Evolutionary conservation across 1,284 basidiomycete genomes (phyloP), one percentile per base, ranked within the genome.

Genomic region (Sphagnurus paluster): DNA sequence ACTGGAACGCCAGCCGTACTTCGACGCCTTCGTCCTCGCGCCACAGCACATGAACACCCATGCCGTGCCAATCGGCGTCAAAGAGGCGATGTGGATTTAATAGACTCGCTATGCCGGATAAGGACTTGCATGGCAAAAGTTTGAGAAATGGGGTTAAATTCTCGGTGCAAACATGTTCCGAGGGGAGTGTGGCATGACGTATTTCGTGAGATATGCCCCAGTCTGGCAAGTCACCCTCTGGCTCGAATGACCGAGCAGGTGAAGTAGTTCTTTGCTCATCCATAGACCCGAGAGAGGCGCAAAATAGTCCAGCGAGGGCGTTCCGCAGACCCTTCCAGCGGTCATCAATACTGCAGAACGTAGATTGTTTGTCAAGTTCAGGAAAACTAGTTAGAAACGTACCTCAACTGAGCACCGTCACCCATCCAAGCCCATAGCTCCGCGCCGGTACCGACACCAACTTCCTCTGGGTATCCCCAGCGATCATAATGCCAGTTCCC

Each of bases 101-200:
- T 2, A 98, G 74, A 6, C 71, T 75, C 0, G 92, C 90, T n/a
- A 98, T 77, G 8, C 96, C 96, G 0, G 93, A 92, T n/a, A 79
- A 71, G 2, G 88, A 82, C 63, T 96, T 93, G 75, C 95, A 98
- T 0, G 97, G 96, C 2, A 99, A 72, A 5, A 98, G 82, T 60
- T 95, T 93, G 46, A 98, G 77, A 67, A 98, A 95, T 0, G 97
- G 96, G 0, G 95, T 96, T 5, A 99, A 71, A 64, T 98, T 98
- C 63, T 99, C 97, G 2, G 96, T 99, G 63, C 96, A 99, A 13
- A 97, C 88, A 52, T 86, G 76, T 59, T 93, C 89, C 5, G 83
- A 90, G 3, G 89, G 87, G 8, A 90, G 76, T 14, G 83, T 81
- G 0, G 87, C 90, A 56, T 93, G 88, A 38, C 85, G 81, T 24